These are phyloP conservation scores for Paraphaeosphaeria sporulosa DNA, from an alignment of 2,329 filamentous ascomycete genomes.

Conservation along the genomic window DNA sequence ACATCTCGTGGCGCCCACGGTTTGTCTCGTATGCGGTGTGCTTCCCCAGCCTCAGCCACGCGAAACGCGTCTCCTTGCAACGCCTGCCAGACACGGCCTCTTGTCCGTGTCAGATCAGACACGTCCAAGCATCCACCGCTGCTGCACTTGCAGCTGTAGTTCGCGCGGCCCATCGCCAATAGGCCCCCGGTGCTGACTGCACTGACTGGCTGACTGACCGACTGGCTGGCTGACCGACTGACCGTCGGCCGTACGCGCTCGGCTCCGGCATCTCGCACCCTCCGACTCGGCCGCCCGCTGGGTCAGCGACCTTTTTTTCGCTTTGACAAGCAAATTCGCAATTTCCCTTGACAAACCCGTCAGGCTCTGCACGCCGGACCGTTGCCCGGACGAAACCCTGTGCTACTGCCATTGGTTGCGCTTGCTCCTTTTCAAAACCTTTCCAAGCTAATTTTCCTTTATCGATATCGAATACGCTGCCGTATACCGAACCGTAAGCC, in stretches of 20 bases:
- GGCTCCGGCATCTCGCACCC: constrained; percentile 4
- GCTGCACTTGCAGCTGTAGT: no score
- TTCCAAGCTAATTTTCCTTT: not conserved
- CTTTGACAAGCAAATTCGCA: not conserved
- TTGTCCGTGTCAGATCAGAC: not conserved
- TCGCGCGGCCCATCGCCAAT: no score
- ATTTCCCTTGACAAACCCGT: constrained; percentile 3
- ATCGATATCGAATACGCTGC: not conserved
- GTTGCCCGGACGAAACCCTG: not conserved
- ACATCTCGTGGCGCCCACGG: no score
- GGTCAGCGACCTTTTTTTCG: not conserved
- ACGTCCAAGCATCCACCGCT: not conserved
- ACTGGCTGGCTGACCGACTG: not conserved
- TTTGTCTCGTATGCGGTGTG: not conserved
- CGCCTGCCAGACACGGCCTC: not conserved
- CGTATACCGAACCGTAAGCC: not conserved
- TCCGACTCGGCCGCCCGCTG: constrained; percentile 2
- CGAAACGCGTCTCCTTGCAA: not conserved
- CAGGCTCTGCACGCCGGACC: not conserved
- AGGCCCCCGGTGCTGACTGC: not conserved
- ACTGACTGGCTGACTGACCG: no score
- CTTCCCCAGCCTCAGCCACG: constrained; percentile 6
- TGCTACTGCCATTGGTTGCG: not conserved
- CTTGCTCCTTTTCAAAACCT: not conserved
- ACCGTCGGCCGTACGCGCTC: constrained; percentile 11